Conservation (phyloP, 2,329 filamentous ascomycete genomes). For the Arthrinium puccinioides region DNA sequence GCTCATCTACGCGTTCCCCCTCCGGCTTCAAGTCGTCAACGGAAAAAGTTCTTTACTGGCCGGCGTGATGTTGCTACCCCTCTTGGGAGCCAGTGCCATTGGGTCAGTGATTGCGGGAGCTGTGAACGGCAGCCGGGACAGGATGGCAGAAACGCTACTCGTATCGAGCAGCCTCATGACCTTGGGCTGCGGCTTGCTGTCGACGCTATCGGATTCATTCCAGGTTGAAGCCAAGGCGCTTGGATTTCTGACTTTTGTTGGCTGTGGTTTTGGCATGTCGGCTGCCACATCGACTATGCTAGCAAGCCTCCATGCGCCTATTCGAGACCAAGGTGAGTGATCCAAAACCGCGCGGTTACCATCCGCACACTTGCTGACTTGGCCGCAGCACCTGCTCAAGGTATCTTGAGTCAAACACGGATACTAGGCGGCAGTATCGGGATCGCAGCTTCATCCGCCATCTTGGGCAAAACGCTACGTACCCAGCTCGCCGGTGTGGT, state of each 20-base stretch:
- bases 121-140: conserved; percentile 33
- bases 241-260: conserved; percentile 43
- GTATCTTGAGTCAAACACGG: conserved; percentile 42
- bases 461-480: conserved; percentile 28
- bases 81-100: conserved; percentile 40
- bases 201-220: conserved; percentile 25
- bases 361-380: conserved; percentile 8
- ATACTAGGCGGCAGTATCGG: conserved; percentile 48
- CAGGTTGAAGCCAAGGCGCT: conserved; percentile 36
- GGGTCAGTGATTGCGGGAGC: conserved; percentile 35
- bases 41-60: conserved; percentile 35
- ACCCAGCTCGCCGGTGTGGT: conserved; percentile 20
- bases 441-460: conserved; percentile 43
- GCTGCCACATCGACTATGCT: conserved; percentile 41
- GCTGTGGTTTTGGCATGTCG: conserved; percentile 43
- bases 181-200: conserved; percentile 40
- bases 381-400: conserved; percentile 39
- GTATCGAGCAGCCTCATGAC: conserved; percentile 33
- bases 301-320: conserved; percentile 31
- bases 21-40: conserved; percentile 43
- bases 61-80: conserved; percentile 45
- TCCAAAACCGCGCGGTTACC: background rate
- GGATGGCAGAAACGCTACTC: conserved; percentile 35
- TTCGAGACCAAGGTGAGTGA: conserved; percentile 36
- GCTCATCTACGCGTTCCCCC: conserved; percentile 40